These are phyloP conservation scores for Trichoderma simmonsii DNA, from an alignment of 2,329 filamentous ascomycete genomes.

Conservation along the genomic window DNA sequence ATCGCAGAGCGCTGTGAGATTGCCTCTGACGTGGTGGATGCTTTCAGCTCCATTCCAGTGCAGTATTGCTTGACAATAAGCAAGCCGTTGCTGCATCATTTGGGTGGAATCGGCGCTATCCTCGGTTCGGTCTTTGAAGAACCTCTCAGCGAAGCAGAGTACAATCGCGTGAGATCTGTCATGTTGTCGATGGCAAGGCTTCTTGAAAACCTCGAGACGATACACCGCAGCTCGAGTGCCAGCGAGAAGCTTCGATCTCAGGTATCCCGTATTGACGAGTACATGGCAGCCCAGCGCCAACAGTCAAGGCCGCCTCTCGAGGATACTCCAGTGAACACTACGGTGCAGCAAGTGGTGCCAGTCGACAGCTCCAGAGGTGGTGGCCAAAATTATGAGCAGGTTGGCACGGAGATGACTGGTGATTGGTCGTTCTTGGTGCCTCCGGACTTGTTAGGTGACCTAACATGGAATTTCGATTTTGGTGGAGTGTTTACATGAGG, in stretches of 20 bases:
- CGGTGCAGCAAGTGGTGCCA: neutral
- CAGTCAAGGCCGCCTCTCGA: neutral
- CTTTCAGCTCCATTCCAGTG: constrained; percentile 26
- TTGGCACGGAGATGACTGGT: neutral
- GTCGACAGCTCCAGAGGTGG: neutral
- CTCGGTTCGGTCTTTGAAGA: constrained; percentile 35
- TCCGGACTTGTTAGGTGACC: constrained; percentile 41
- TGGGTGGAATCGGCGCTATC: constrained; percentile 35
- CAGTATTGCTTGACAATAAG: constrained; percentile 29
- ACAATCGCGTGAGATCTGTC: constrained; percentile 28
- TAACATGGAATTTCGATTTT: constrained; percentile 22
- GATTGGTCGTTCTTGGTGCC: constrained; percentile 44
- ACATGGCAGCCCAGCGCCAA: constrained; percentile 23
- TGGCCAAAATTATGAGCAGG: neutral
- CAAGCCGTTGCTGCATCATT: constrained; percentile 33
- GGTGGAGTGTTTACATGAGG: constrained; percentile 1
- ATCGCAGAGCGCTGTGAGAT: constrained; percentile 32
- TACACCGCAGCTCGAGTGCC: constrained; percentile 24
- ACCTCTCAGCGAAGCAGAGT: constrained; percentile 29
- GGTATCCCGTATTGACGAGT: constrained; percentile 27
- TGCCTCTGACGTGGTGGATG: constrained; percentile 30
- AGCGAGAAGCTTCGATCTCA: constrained; percentile 25
- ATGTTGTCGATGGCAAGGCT: constrained; percentile 33
- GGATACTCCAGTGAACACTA: neutral
- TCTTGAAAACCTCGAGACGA: constrained; percentile 29